These are phyloP conservation scores for Centrapalus pauciflorus DNA, from an alignment of 129 eudicot species.

Conservation along the genomic window DNA sequence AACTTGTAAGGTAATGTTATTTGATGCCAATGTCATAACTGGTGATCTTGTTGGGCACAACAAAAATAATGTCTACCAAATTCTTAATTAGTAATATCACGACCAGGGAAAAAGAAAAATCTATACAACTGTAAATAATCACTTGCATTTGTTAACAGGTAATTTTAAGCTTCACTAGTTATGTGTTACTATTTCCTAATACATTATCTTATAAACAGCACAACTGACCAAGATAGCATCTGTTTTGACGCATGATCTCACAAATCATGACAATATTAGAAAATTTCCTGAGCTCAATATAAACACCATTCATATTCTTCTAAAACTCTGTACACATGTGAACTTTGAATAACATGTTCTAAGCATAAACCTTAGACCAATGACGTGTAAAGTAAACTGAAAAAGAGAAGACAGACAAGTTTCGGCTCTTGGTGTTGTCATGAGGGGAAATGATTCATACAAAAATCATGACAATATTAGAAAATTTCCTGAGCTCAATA, in stretches of 20 bases:
- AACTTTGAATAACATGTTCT: neutral
- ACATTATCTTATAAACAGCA: slow-evolving; percentile 7
- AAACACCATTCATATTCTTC: neutral
- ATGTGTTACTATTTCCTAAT: neutral
- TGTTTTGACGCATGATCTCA: neutral
- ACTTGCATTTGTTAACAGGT: slow-evolving; percentile 1
- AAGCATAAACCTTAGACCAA: neutral
- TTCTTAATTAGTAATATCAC: neutral
- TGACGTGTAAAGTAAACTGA: neutral
- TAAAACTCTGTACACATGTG: neutral
- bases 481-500: neutral
- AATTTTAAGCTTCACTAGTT: neutral
- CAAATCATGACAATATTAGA: too few species aligned
- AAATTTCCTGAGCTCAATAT: neutral
- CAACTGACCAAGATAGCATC: neutral
- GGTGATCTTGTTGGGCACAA: neutral
- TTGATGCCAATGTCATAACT: neutral
- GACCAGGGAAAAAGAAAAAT: neutral
- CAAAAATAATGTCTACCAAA: neutral
- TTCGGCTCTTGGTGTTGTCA: neutral
- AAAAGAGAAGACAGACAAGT: neutral
- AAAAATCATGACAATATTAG: too few species aligned
- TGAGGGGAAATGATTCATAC: too few species aligned
- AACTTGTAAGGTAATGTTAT: neutral
- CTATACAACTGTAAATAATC: neutral